Evolutionary conservation across 2,329 filamentous ascomycete genomes (phyloP).

Genomic region (Fusarium nodosum): DNA sequence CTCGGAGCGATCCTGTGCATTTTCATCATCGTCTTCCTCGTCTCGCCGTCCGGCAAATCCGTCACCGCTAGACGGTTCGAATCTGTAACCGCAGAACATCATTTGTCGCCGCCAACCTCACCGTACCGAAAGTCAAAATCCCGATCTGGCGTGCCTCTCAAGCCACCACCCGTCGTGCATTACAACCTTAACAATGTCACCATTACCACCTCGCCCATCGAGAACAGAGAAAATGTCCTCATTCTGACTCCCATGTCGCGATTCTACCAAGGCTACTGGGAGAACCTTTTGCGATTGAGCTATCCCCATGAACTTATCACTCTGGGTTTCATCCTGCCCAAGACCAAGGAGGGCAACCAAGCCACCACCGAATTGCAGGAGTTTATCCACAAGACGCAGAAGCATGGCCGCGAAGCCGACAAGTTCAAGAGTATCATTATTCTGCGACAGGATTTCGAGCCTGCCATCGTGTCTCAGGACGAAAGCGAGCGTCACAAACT

Average conservation of each 20-base stretch:
- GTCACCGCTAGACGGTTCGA: conserved; percentile 61
- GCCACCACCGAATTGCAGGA: conserved; percentile 87
- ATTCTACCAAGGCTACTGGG: conserved; percentile 97
- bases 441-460: conserved; percentile 93
- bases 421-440: conserved; percentile 96
- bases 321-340: conserved; percentile 94
- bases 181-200: conserved; percentile 98
- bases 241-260: conserved; percentile 93
- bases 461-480: conserved; percentile 81
- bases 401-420: conserved; percentile 77
- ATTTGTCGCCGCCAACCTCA: conserved; percentile 60
- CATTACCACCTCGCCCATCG: conserved; percentile 79
- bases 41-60: conserved; percentile 67
- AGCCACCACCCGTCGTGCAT: conserved; percentile 86
- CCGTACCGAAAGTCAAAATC: conserved; percentile 59
- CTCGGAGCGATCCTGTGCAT: conserved; percentile 80
- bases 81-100: conserved; percentile 61
- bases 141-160: conserved; percentile 50
- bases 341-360: conserved; percentile 90
- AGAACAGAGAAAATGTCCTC: conserved; percentile 86
- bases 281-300: conserved; percentile 84
- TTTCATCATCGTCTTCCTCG: conserved; percentile 75
- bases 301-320: conserved; percentile 97
- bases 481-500: conserved; percentile 94
- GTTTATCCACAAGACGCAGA: conserved; percentile 87